Conservation (phyloP, 2,329 filamentous ascomycete species). For the Ophiosphaerella herpotricha region DNA sequence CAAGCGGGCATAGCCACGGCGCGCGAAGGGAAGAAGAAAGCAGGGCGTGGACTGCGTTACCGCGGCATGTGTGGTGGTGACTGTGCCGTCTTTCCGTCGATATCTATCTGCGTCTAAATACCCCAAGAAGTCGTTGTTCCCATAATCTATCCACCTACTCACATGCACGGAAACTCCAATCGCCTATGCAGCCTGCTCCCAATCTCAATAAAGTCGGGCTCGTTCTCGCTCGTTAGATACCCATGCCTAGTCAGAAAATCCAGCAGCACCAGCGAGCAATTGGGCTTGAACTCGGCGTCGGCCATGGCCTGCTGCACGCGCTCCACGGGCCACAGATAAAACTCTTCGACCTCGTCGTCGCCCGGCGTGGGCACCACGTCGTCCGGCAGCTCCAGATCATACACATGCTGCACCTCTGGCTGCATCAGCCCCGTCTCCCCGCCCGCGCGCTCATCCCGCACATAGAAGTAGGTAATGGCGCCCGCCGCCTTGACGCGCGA, state of each 20-base stretch:
- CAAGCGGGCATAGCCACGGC: conserved; percentile 70
- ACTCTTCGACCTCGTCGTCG: conserved; percentile 88
- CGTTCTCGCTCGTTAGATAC: conserved; percentile 77
- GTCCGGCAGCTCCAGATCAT: conserved; percentile 77
- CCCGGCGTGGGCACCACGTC: conserved; percentile 74
- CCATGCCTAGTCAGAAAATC: conserved; percentile 91
- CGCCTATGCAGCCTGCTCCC: conserved; percentile 73
- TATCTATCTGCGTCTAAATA: conserved; percentile 39
- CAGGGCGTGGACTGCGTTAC: conserved; percentile 39
- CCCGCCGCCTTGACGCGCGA: conserved; percentile 64
- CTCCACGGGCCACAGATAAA: conserved; percentile 76
- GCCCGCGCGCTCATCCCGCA: conserved; percentile 74
- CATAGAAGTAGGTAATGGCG: conserved; percentile 81
- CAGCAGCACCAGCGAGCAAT: conserved; percentile 80
- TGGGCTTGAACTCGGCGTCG: conserved; percentile 84
- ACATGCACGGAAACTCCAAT: conserved; percentile 68
- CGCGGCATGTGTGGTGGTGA: conserved; percentile 23
- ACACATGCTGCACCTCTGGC: conserved; percentile 90
- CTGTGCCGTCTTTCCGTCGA: conserved; percentile 33
- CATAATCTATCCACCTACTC: too few species aligned
- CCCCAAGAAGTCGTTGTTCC: conserved; percentile 14
- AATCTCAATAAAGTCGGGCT: conserved; percentile 79
- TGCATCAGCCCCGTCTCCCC: conserved; percentile 83
- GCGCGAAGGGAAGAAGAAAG: conserved; percentile 7
- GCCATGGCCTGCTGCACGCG: conserved; percentile 73